A percentile compares a stretch with the other conserved stretches of the same genome.
Evolutionary conservation across 2,329 filamentous ascomycete species (phyloP).

Genomic region (Trichoderma atroviride): DNA sequence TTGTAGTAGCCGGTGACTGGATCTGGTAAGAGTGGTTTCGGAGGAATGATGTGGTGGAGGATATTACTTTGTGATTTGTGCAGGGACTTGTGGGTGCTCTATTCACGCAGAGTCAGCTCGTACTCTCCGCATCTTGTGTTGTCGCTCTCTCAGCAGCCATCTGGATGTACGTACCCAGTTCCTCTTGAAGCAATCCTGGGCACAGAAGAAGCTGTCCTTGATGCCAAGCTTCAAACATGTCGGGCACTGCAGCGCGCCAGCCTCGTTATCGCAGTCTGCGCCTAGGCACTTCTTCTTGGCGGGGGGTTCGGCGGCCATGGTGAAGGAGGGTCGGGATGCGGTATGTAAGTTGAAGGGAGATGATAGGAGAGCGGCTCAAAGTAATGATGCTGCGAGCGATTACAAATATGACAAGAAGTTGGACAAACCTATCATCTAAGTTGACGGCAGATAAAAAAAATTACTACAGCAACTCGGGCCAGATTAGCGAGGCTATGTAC

Average conservation of each 20-base stretch:
- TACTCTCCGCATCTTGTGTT: too few relatives aligned
- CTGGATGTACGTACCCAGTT: conserved; percentile 75
- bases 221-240: conserved; percentile 88
- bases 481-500: background rate
- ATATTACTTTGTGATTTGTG: conserved; percentile 75
- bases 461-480: background rate
- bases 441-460: background rate
- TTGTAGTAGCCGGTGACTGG: conserved; percentile 89
- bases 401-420: background rate
- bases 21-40: conserved; percentile 86
- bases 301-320: conserved; percentile 54
- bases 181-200: conserved; percentile 97
- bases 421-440: background rate
- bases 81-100: conserved; percentile 76
- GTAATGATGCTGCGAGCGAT: background rate
- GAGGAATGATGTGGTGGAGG: conserved; percentile 73
- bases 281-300: conserved; percentile 75
- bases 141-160: too few relatives aligned
- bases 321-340: conserved; percentile 25
- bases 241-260: conserved; percentile 85
- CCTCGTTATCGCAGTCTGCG: conserved; percentile 82
- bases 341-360: background rate
- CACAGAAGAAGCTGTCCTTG: conserved; percentile 93
- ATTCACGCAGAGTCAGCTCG: conserved; percentile 26
- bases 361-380: background rate